Percentiles rank a stretch among this genome's conserved stretches.
These are phyloP conservation scores for Casuarina cunninghamiana DNA, from an alignment of 306 rosid genomes.

Conservation along the genomic window DNA sequence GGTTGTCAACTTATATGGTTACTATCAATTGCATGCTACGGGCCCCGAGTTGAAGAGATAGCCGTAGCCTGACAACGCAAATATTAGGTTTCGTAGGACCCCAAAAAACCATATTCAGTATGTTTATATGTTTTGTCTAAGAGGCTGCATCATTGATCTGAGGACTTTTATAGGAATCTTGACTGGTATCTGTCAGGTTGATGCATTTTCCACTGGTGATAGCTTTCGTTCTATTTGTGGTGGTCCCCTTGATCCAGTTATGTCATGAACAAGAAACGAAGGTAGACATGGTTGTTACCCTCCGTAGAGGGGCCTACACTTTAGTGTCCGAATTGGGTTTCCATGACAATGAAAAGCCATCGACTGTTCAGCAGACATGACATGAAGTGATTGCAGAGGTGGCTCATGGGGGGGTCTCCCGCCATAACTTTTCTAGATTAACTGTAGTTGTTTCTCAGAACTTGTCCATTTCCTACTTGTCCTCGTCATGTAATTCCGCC, in stretches of 20 bases:
- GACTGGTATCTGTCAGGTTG: conserved; percentile 27
- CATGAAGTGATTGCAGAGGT: conserved; percentile 31
- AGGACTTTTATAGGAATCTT: conserved; percentile 19
- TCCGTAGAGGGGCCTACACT: conserved; percentile 16
- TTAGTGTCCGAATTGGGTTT: conserved; percentile 6
- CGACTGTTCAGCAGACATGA: conserved; percentile 14
- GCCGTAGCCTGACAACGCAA: too few relatives aligned
- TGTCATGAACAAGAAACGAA: conserved; percentile 12
- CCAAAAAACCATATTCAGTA: too few relatives aligned
- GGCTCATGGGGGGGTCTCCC: conserved; percentile 25
- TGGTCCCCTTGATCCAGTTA: conserved; percentile 37
- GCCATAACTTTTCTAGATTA: conserved; percentile 4
- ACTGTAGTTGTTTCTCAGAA: background rate
- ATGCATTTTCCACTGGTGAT: conserved; percentile 22
- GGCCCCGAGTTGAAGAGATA: too few relatives aligned
- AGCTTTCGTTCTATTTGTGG: conserved; percentile 32
- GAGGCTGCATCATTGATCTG: conserved; percentile 20
- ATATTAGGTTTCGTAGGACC: too few relatives aligned
- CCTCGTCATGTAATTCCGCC: background rate
- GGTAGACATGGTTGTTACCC: conserved; percentile 22
- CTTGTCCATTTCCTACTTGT: background rate
- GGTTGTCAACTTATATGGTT: too few relatives aligned
- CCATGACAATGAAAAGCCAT: conserved; percentile 7
- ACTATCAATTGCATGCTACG: too few relatives aligned
- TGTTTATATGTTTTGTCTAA: conserved; percentile 12